Conservation (phyloP, 257 asterid species). For the Jacaranda mimosifolia region DNA sequence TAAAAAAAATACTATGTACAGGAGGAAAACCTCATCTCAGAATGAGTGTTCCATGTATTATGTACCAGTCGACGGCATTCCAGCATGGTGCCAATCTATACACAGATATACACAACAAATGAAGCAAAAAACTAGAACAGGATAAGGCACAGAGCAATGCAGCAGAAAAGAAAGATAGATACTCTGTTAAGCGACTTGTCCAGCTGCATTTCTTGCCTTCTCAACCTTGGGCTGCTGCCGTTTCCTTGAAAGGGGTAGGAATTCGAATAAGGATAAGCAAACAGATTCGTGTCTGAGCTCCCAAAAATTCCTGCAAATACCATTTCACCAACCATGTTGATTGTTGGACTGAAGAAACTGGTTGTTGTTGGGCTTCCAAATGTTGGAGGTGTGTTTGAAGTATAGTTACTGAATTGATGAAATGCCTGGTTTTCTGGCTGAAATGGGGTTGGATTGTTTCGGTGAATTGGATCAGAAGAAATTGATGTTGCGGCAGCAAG, state of each 20-base stretch:
- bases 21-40: constrained; percentile 19
- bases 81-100: constrained; percentile 39
- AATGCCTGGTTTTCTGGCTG: constrained; percentile 36
- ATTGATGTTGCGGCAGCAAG: constrained; percentile 44
- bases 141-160: constrained; percentile 76
- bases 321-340: constrained; percentile 80
- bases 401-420: constrained; percentile 46
- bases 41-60: background rate
- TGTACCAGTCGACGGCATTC: constrained; percentile 25
- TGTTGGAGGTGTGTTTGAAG: constrained; percentile 50
- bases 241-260: constrained; percentile 51
- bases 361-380: constrained; percentile 52
- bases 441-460: constrained; percentile 42
- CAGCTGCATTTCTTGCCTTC: constrained; percentile 81
- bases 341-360: constrained; percentile 67
- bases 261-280: constrained; percentile 62
- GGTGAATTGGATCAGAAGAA: constrained; percentile 45
- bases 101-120: constrained; percentile 42
- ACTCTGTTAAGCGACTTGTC: constrained; percentile 83
- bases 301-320: constrained; percentile 79
- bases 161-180: constrained; percentile 72
- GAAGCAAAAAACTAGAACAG: constrained; percentile 55
- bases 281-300: constrained; percentile 56
- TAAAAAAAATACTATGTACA: constrained; percentile 28
- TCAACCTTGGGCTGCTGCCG: constrained; percentile 72